These are phyloP conservation scores for Picochlorum costavermella DNA, from an alignment of 139 green algal genomes.

Conservation along the genomic window DNA sequence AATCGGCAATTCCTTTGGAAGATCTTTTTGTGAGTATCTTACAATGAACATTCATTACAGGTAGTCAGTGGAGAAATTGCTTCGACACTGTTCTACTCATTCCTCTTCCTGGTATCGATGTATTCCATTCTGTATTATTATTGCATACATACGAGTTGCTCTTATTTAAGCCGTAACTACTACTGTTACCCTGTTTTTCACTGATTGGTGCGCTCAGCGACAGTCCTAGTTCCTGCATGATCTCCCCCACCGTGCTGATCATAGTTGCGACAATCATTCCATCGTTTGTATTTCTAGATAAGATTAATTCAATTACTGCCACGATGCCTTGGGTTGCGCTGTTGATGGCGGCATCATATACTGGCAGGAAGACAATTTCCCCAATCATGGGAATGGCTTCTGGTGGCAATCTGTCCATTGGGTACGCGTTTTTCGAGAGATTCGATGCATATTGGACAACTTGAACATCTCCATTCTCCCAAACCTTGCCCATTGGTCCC, in stretches of 20 bases:
- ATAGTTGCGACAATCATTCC: conserved; percentile 12
- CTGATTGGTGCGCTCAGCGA: conserved; percentile 1
- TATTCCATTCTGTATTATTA: no score
- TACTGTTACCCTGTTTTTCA: neutral
- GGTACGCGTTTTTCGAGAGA: conserved; percentile 16
- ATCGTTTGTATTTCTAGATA: conserved; percentile 16
- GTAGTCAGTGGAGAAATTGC: no score
- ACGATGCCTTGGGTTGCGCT: conserved; percentile 16
- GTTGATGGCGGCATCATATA: conserved; percentile 16
- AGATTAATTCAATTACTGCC: conserved; percentile 29
- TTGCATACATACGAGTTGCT: no score
- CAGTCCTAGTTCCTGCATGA: neutral
- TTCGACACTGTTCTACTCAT: no score
- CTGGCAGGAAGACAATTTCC: conserved; percentile 28
- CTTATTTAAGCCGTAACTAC: no score
- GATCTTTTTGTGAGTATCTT: conserved; percentile 64
- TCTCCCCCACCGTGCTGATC: conserved; percentile 4
- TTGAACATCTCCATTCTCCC: conserved; percentile 28
- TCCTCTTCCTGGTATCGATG: no score
- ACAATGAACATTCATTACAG: conserved; percentile 24
- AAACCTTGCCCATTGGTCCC: conserved; percentile 34
- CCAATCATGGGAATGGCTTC: neutral
- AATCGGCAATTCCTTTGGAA: conserved; percentile 16
- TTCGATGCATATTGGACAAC: conserved; percentile 26
- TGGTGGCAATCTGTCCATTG: conserved; percentile 19